Conservation (phyloP, 2,329 filamentous ascomycete species). For the Cladosporium sp. region DNA sequence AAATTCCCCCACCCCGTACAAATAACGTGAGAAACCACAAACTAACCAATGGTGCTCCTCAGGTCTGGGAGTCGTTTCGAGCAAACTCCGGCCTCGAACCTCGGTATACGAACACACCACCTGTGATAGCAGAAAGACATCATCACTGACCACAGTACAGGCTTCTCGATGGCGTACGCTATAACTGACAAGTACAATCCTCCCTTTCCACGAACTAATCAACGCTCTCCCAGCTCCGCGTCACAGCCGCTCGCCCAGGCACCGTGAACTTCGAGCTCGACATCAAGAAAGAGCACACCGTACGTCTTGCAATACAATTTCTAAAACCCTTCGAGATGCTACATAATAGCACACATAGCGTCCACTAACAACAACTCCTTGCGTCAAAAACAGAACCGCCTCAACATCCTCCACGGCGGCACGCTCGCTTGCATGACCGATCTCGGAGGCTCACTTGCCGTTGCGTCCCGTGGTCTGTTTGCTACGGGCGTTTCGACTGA, state of each 20-base stretch:
- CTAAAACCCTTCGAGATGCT: too few species aligned
- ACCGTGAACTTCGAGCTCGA: slow-evolving; percentile 71
- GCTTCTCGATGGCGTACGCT: slow-evolving; percentile 39
- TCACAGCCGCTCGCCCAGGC: slow-evolving; percentile 60
- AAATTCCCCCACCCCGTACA: slow-evolving; percentile 17
- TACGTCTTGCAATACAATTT: slow-evolving; percentile 37
- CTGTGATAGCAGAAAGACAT: neutral
- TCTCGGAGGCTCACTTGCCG: slow-evolving; percentile 60
- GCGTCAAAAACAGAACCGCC: slow-evolving; percentile 64
- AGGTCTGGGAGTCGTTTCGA: slow-evolving; percentile 85
- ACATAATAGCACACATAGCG: too few species aligned
- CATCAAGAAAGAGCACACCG: slow-evolving; percentile 70
- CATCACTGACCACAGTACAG: slow-evolving; percentile 22
- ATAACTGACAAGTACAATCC: neutral
- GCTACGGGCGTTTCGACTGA: slow-evolving; percentile 64
- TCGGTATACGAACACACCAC: slow-evolving; percentile 52
- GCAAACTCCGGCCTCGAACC: slow-evolving; percentile 82
- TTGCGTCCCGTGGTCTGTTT: slow-evolving; percentile 61
- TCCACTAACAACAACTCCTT: too few species aligned
- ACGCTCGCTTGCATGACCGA: slow-evolving; percentile 73
- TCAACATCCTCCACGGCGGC: slow-evolving; percentile 72
- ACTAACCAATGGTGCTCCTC: too few species aligned
- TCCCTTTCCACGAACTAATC: neutral
- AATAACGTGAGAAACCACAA: neutral
- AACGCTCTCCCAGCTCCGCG: slow-evolving; percentile 51